Percentiles rank a stretch among this genome's conserved stretches.
Evolutionary conservation across 2,329 filamentous ascomycete species (phyloP).

Genomic region (Colletotrichum spinosum): DNA sequence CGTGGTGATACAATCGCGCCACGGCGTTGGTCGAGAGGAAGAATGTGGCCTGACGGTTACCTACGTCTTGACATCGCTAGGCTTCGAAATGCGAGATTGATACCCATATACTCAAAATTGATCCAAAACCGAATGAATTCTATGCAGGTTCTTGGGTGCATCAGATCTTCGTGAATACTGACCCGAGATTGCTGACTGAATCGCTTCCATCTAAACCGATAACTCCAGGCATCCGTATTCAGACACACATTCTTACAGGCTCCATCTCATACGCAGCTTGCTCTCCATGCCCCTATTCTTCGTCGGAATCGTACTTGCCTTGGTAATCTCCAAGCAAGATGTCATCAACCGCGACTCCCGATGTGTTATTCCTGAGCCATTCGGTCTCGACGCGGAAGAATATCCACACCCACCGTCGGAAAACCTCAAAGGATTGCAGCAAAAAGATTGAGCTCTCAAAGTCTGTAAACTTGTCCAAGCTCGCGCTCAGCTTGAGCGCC

Average conservation of each 20-base stretch:
- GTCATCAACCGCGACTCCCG: constrained; percentile 72
- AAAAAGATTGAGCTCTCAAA: constrained; percentile 90
- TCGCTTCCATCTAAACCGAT: constrained; percentile 20
- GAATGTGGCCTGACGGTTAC: too few relatives aligned
- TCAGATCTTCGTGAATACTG: not conserved
- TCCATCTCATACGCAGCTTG: constrained; percentile 10
- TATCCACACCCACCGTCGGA: constrained; percentile 94
- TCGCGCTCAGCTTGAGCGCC: constrained; percentile 86
- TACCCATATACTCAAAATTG: too few relatives aligned
- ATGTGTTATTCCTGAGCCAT: constrained; percentile 73
- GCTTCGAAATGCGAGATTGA: too few relatives aligned
- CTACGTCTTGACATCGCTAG: too few relatives aligned
- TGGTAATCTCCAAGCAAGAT: constrained; percentile 80
- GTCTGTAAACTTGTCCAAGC: constrained; percentile 86
- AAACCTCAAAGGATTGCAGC: constrained; percentile 87
- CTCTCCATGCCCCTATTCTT: constrained; percentile 25
- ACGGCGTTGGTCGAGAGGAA: too few relatives aligned
- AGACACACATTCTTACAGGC: constrained; percentile 31
- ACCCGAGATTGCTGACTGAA: constrained; percentile 3
- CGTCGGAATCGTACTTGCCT: constrained; percentile 61
- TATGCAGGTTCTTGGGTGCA: not conserved
- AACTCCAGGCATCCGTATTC: constrained; percentile 27
- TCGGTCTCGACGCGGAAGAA: constrained; percentile 96
- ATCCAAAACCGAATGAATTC: constrained; percentile 2
- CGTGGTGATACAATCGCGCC: constrained; percentile 35